Percentiles rank a stretch among this genome's conserved stretches.
These are phyloP conservation scores for Trichosporon inkin DNA, from an alignment of 1,284 basidiomycete genomes.

Conservation along the genomic window DNA sequence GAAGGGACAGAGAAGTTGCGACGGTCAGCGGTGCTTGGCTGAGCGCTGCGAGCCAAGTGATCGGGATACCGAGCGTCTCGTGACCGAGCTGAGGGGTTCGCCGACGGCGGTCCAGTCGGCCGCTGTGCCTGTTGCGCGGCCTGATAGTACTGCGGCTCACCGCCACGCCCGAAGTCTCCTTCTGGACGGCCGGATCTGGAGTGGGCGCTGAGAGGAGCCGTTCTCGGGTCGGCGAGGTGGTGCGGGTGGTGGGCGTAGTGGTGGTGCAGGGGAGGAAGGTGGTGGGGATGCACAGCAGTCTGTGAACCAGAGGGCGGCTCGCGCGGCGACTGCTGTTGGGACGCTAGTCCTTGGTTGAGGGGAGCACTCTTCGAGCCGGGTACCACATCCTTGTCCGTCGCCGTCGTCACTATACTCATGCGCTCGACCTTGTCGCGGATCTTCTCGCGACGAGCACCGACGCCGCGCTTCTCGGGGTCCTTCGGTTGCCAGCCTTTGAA, in stretches of 20 bases:
- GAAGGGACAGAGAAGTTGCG: constrained; percentile 33
- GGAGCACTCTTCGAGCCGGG: constrained; percentile 46
- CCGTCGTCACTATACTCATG: constrained; percentile 41
- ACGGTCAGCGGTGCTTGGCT: constrained; percentile 25
- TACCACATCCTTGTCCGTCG: constrained; percentile 37
- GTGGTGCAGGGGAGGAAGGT: constrained; percentile 32
- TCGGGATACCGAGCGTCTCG: constrained; percentile 10
- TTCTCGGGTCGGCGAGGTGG: constrained; percentile 36
- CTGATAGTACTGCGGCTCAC: constrained; percentile 28
- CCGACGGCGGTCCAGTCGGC: constrained; percentile 10
- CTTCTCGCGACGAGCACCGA: constrained; percentile 44
- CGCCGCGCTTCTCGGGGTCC: constrained; percentile 33
- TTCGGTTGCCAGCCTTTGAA: constrained; percentile 47
- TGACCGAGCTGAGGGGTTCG: constrained; percentile 5
- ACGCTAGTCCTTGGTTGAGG: constrained; percentile 38
- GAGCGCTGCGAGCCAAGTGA: neutral
- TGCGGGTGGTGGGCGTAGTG: constrained; percentile 21
- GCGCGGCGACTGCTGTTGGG: constrained; percentile 40
- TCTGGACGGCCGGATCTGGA: constrained; percentile 25
- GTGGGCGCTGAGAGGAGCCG: constrained; percentile 31
- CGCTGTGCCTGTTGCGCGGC: constrained; percentile 15
- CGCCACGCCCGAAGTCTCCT: constrained; percentile 37
- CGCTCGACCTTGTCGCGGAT: constrained; percentile 45
- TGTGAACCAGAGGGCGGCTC: constrained; percentile 41
- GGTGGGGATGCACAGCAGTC: constrained; percentile 36